Evolutionary conservation across 2,329 filamentous ascomycete species (phyloP), one percentile per base, ranked within the genome.

Genomic region (Paracoccidioides brasiliensis): DNA sequence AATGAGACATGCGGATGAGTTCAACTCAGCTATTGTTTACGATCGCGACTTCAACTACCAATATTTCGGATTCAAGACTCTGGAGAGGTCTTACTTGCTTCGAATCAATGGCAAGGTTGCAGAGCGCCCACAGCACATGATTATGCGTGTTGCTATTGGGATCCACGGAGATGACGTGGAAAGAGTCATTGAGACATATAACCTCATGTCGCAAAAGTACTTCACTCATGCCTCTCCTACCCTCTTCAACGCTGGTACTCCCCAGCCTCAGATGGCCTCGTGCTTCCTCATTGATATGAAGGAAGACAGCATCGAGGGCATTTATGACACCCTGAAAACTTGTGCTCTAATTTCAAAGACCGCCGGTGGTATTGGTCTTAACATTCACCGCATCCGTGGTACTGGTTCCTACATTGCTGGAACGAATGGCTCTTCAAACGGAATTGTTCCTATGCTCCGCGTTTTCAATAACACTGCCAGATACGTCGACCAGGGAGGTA

Each of bases 321-420:
- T 98, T 70, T 98, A 98, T 68, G 93, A 98, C 70, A 98, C 93
- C 15, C 81, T 98, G 64, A 98, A 98, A 83, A 97, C 89, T 1
- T 98, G 93, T 75, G 93, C 93, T 63, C 91, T 98, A 89, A 98
- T 98, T 74, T 98, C 93, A 69, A 98, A 98, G 82, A 97, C 93
- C 76, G 93, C 93, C 64, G 93, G 93, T 72, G 93, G 93, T 71
- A 97, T 98, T 70, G 93, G 93, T 66, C 80, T 98, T 61, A 97
- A 98, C 68, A 85, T 91, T 53, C 93, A 98, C 77, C 86, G 90
- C 67, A 98, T 98, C 66, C 90, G 93, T 72, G 88, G 93, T 59
- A 98, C 93, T 55, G 91, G 93, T 60, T 95, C 93, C 33, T 98
- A 98, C 76, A 98, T 98, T 73, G 88, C 87, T 59, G 93, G 93